Percentiles rank a stretch among this genome's conserved stretches.
Evolutionary conservation across 2,329 filamentous ascomycete genomes (phyloP).

Genomic region (Pyrenophora tritici-repentis): DNA sequence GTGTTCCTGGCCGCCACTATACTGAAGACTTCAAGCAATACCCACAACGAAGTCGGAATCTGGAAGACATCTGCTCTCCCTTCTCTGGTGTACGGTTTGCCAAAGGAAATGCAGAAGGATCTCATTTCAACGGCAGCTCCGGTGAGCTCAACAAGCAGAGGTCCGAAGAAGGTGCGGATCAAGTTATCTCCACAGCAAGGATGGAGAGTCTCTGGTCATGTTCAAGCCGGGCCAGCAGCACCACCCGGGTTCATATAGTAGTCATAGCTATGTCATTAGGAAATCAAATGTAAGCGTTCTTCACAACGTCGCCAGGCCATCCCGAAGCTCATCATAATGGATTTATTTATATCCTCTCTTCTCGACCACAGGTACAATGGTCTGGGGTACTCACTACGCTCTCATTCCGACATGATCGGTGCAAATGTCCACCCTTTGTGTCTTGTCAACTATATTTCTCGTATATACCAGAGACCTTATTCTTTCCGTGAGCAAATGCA

Average conservation of each 20-base stretch:
- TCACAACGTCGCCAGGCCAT: too few relatives aligned
- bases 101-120: conserved; percentile 6
- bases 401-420: too few relatives aligned
- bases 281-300: too few relatives aligned
- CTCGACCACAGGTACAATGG: too few relatives aligned
- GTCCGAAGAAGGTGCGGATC: conserved; percentile 4
- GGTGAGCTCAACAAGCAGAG: neutral
- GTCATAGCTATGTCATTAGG: too few relatives aligned
- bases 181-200: conserved; percentile 21
- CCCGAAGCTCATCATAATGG: too few relatives aligned
- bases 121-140: neutral
- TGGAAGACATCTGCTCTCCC: conserved; percentile 42
- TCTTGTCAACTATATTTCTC: too few relatives aligned
- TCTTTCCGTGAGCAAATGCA: too few relatives aligned
- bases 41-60: conserved; percentile 5
- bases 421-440: too few relatives aligned
- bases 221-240: neutral
- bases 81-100: conserved; percentile 27
- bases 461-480: too few relatives aligned
- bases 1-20: conserved; percentile 34
- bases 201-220: conserved; percentile 28
- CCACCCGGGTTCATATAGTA: conserved; percentile 5
- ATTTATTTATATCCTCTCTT: too few relatives aligned
- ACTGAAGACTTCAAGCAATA: conserved; percentile 22
- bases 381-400: too few relatives aligned